Evolutionary conservation across 1,284 basidiomycete genomes (phyloP).

Genomic region (Lentinus polychrous): DNA sequence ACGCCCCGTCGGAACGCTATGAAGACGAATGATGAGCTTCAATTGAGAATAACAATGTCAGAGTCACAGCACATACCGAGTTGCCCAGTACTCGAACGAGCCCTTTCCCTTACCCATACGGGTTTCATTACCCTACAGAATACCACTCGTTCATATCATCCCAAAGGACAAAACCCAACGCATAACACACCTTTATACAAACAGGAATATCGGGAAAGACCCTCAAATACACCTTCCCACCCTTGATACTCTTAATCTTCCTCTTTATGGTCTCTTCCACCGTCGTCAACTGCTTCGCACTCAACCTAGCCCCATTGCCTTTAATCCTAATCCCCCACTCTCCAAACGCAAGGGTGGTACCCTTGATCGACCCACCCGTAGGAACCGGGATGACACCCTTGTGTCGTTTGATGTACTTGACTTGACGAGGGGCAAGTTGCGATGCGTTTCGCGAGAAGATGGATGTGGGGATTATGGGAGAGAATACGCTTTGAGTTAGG

Average conservation of each 20-base stretch:
- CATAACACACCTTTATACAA: constrained; percentile 80
- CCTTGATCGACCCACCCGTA: constrained; percentile 86
- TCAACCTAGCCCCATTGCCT: constrained; percentile 76
- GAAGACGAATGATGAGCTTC: constrained; percentile 2
- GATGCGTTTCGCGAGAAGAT: constrained; percentile 30
- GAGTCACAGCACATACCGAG: constrained; percentile 50
- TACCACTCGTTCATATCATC: constrained; percentile 1
- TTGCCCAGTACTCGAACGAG: constrained; percentile 96
- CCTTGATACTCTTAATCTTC: constrained; percentile 89
- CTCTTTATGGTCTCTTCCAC: constrained; percentile 87
- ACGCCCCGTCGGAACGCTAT: constrained; percentile 83
- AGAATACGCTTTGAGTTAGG: constrained; percentile 9
- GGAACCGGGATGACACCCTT: constrained; percentile 84
- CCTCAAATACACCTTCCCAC: constrained; percentile 81
- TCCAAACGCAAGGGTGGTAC: constrained; percentile 89
- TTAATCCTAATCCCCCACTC: constrained; percentile 90
- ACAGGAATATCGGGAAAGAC: constrained; percentile 97
- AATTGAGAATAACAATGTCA: not conserved
- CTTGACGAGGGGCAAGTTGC: constrained; percentile 76
- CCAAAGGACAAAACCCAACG: not conserved
- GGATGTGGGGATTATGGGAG: constrained; percentile 6
- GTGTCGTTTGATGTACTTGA: constrained; percentile 81
- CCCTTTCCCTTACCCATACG: constrained; percentile 99
- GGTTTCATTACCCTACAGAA: constrained; percentile 85
- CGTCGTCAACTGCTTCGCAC: constrained; percentile 85